phyloP scores from a whole-genome alignment of 148 eudicot species.

The Oxyria digyna region DNA sequence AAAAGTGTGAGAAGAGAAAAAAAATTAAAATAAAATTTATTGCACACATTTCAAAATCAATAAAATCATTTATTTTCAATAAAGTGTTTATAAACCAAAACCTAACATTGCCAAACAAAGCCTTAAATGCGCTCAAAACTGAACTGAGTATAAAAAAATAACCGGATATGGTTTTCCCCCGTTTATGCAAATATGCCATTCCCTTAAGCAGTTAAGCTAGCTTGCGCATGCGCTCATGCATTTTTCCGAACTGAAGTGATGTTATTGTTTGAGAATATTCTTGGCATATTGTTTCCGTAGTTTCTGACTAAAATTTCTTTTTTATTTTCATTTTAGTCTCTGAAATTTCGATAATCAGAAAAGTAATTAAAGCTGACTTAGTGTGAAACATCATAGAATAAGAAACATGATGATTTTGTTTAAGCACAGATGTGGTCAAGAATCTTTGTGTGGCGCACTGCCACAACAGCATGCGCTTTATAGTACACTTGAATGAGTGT shows the following conservation, averaged over 20 bases:
- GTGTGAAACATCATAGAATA: not conserved
- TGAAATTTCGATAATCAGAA: not conserved
- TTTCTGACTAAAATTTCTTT: too few relatives aligned
- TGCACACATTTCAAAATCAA: too few relatives aligned
- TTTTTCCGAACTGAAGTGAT: not conserved
- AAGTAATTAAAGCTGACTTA: not conserved
- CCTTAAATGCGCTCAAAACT: too few relatives aligned
- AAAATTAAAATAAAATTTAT: too few relatives aligned
- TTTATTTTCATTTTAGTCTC: too few relatives aligned
- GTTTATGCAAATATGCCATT: not conserved
- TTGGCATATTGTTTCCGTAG: not conserved
- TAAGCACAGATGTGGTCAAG: not conserved
- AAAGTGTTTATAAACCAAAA: too few relatives aligned
- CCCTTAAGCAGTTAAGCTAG: too few relatives aligned
- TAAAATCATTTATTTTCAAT: too few relatives aligned
- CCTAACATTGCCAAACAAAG: too few relatives aligned
- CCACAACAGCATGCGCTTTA: constrained; percentile 1
- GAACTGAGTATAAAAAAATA: too few relatives aligned
- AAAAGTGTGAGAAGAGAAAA: too few relatives aligned
- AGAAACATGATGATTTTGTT: not conserved
- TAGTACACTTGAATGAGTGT: not conserved
- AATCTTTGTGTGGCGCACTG: not conserved
- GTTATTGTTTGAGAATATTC: not conserved
- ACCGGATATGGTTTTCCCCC: too few relatives aligned
- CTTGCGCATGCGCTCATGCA: not conserved